phyloP scores from a whole-genome alignment of 768 basidiomycete species.

The Serendipita sp. region DNA sequence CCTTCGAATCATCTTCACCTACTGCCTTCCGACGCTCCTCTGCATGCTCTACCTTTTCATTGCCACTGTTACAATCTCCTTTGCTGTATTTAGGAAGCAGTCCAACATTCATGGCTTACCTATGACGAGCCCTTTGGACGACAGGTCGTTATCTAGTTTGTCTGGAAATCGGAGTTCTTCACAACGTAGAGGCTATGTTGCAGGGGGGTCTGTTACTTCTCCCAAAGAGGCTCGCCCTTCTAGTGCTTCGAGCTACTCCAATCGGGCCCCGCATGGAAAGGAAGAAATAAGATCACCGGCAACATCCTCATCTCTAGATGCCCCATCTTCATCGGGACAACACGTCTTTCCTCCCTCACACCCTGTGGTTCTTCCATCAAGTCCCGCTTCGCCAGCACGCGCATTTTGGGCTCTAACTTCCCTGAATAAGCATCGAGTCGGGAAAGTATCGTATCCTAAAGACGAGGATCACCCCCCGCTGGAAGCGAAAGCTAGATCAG shows the following conservation, averaged over 20 bases:
- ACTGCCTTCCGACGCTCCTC: not conserved
- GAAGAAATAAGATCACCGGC: no score
- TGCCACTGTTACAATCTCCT: not conserved
- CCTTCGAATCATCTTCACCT: not conserved
- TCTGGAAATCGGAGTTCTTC: not conserved
- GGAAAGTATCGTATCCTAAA: not conserved
- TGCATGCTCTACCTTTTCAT: constrained; percentile 1
- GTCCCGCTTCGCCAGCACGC: no score
- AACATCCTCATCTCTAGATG: no score
- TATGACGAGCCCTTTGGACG: not conserved
- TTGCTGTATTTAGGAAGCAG: not conserved
- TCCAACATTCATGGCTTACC: no score
- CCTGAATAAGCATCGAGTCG: no score
- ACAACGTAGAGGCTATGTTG: not conserved
- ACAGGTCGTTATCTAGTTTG: not conserved
- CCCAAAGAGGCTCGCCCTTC: not conserved
- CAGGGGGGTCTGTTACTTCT: not conserved
- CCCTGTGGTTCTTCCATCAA: not conserved
- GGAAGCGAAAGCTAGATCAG: not conserved
- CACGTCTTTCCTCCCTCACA: not conserved
- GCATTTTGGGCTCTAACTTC: no score
- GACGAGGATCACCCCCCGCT: not conserved
- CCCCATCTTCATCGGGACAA: not conserved
- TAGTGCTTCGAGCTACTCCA: not conserved
- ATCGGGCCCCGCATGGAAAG: no score